Base-by-base conservation (phyloP, 2,329 filamentous ascomycete genomes). In the Cladophialophora chaetospira region DNA sequence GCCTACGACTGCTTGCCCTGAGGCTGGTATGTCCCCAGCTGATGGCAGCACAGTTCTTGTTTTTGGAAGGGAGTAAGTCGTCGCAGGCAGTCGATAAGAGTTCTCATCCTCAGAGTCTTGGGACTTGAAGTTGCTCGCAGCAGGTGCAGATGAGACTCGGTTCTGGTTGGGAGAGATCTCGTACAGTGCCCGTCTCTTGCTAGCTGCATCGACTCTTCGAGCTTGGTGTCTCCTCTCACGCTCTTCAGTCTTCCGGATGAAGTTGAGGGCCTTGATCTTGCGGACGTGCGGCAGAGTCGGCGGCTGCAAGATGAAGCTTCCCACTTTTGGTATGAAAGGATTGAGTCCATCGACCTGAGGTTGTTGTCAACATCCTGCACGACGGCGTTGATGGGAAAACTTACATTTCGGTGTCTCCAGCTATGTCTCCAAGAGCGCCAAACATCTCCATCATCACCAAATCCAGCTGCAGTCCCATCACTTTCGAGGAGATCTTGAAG, bases 371-470 rank as follows among this genome's bases (percentile, higher is more conserved):
- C 28, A 25, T 21, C n/a, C n/a, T n/a, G n/a, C n/a, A n/a, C n/a
- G n/a, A n/a, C n/a, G n/a, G n/a, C n/a, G n/a, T n/a, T n/a, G n/a
- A n/a, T n/a, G n/a, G 28, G 19, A 23, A 8, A 21, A 59, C 64
- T 53, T 46, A 66, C 66, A 53, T 65, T 67, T 61, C 66, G 61
- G 42, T 63, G 62, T 51, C 61, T 60, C 63, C 64, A 68, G 51
- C 58, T 62, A 51, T 68, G 58, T 33, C 65, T 56, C 66, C 66
- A 68, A 26, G 66, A 64, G 17, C 66, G 63, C 56, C 58, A 68
- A 28, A 67, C 57, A 40, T 68, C 65, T 15, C 65, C 65, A 33
- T 67, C 66, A 49, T 67, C 65, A 8, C 66, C 66, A 8, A 64
- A 45, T 10, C 66, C 64, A 40, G 49, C 47, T 45, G 58, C 58